A percentile compares a stretch with the other conserved stretches of the same genome.
Conservation (phyloP, 345 rosid genomes). For the Populus tremula region DNA sequence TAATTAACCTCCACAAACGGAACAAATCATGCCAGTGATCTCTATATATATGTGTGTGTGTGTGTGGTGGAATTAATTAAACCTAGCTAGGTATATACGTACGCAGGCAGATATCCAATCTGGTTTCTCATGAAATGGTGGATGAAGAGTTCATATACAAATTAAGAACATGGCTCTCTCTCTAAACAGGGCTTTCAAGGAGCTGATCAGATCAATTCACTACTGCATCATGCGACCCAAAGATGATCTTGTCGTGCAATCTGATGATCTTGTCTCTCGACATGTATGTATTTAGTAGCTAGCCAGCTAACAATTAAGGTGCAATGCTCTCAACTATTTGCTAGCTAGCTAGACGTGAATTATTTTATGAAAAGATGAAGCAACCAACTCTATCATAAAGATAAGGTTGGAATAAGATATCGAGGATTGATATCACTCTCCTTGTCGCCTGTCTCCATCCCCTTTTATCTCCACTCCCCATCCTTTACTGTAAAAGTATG, state of each 20-base stretch:
- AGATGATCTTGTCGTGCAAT: no score
- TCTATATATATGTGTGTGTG: no score
- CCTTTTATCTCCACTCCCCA: background rate
- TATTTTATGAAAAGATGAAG: background rate
- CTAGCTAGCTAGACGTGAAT: background rate
- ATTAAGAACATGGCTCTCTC: no score
- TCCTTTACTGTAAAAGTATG: background rate
- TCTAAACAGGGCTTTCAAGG: no score
- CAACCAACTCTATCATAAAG: slow-evolving; percentile 4
- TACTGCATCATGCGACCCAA: no score
- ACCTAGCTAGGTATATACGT: background rate
- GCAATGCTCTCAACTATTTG: no score
- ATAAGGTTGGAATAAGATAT: background rate
- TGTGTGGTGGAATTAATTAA: background rate
- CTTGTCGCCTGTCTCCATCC: background rate
- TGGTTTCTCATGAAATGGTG: background rate
- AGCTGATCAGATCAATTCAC: no score
- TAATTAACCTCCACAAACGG: background rate
- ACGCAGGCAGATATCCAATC: background rate
- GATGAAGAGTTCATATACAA: background rate
- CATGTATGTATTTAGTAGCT: no score
- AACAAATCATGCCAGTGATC: background rate
- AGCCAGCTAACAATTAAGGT: no score
- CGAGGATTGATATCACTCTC: background rate
- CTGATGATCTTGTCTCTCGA: no score